Base-by-base conservation (phyloP, 2,329 filamentous ascomycete species). In the Zopfia rhizophila region DNA sequence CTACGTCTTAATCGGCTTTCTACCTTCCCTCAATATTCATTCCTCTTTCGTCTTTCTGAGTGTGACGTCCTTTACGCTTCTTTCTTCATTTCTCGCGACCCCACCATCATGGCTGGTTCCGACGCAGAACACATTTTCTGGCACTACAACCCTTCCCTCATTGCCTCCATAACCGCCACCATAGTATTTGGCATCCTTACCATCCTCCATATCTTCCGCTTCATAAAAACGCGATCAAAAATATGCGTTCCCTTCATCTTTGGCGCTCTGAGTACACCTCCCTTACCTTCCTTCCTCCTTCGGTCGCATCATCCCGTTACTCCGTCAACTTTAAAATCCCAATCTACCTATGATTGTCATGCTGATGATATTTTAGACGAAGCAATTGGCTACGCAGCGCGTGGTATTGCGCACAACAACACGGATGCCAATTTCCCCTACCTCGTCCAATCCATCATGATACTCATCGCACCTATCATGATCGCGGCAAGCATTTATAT, bases 201-300 rank as follows among this genome's bases (percentile, higher is more conserved):
- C 1, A 24, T 53, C 1, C 51, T 60, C 3, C 78, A 81, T 45
- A 44, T 52, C 0, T 75, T 62, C 45, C 70, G 73, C 17, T 64
- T 79, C 22, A 59, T 66, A 14, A 70, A 63, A n/a, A 67, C 68
- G 1, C 63, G 69, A 24, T 70, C 69, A 10, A 79, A 75, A 70
- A 82, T 77, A 51, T 78, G 78, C 38, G 61, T 72, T 1, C 65
- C 73, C 0, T 71, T 79, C 27, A 50, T 74, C 10, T 50, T 77
- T 2, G 77, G 78, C 0, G 74, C 73, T 0, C 17, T 72, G 4
- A 74, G 78, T 79, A 70, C 50, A 78, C 69, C n/a, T 35, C 65
- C 23, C 23, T 54, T 23, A 40, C 47, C 10, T 24, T 10, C n/a
- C 1, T 18, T 61, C 24, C 24, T 27, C n/a, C 24, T n/a, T 27